Evolutionary conservation across 805 yeast species (phyloP).

Genomic region (Ogataea wickerhamii): DNA sequence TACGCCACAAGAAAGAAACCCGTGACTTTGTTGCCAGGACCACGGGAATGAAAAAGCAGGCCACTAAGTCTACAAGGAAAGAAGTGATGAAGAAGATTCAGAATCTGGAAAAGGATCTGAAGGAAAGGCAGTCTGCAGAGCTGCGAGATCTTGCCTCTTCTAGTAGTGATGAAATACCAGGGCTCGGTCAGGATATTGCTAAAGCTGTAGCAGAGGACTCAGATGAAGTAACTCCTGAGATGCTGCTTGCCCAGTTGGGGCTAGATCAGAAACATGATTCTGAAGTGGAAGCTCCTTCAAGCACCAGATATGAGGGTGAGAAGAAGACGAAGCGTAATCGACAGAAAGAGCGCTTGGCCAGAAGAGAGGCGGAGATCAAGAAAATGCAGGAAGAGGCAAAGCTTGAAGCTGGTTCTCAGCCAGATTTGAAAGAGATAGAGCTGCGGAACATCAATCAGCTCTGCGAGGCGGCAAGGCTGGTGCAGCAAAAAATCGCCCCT

Average conservation of each 20-base stretch:
- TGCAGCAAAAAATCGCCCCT: conserved; percentile 69
- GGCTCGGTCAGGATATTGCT: conserved; percentile 7
- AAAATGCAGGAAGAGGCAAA: conserved; percentile 63
- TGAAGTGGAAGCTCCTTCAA: conserved; percentile 13
- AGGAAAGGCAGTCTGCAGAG: conserved; percentile 54
- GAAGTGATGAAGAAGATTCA: conserved; percentile 58
- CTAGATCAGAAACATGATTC: conserved; percentile 32
- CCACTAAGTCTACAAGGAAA: conserved; percentile 73
- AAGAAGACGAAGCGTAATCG: conserved; percentile 60
- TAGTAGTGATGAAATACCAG: background rate
- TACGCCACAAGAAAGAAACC: conserved; percentile 66
- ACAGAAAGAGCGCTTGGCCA: conserved; percentile 78
- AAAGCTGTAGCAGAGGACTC: conserved; percentile 20
- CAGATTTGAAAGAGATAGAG: conserved; percentile 72
- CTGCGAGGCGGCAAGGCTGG: conserved; percentile 47
- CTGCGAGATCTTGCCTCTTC: conserved; percentile 22
- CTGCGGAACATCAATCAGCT: conserved; percentile 56
- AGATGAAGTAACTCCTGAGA: conserved; percentile 62
- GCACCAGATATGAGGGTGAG: conserved; percentile 5
- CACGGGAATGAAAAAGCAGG: conserved; percentile 79
- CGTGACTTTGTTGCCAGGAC: conserved; percentile 62
- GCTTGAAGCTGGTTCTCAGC: conserved; percentile 60
- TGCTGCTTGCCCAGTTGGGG: conserved; percentile 57
- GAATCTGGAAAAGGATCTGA: conserved; percentile 55
- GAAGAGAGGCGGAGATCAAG: conserved; percentile 66